These are phyloP conservation scores for Globisporangium irregulare DNA, from an alignment of 352 stramenopile species.

Conservation along the genomic window DNA sequence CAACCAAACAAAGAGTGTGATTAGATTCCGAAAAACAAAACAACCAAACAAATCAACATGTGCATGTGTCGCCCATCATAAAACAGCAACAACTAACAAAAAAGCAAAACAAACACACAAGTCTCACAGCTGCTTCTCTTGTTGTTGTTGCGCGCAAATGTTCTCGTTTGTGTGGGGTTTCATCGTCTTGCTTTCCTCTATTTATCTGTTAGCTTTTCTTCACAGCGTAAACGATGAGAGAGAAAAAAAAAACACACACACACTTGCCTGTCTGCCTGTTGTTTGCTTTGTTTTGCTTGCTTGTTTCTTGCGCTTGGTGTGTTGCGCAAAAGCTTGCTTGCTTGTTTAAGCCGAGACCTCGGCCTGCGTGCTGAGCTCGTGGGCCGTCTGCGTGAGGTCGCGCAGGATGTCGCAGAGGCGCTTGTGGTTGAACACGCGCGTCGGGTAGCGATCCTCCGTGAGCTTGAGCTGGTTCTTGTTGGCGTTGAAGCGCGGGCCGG, in stretches of 20 bases:
- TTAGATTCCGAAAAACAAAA: constrained; percentile 6
- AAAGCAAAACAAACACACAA: constrained; percentile 3
- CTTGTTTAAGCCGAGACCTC: constrained; percentile 23
- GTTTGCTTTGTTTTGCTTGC: not conserved
- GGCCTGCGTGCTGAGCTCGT: constrained; percentile 49
- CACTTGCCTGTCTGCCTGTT: not conserved
- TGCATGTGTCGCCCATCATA: constrained; percentile 7
- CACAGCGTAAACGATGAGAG: not conserved
- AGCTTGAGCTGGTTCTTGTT: constrained; percentile 82
- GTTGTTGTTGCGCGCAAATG: not conserved
- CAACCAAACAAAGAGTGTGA: not conserved
- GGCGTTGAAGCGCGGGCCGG: constrained; percentile 68
- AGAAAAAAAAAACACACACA: not conserved
- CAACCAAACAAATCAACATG: constrained; percentile 5
- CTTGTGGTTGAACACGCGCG: constrained; percentile 84
- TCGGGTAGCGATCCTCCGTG: constrained; percentile 73
- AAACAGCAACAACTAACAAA: constrained; percentile 5
- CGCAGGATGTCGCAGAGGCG: constrained; percentile 79
- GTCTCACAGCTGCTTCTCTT: constrained; percentile 1
- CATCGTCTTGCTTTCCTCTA: constrained; percentile 10
- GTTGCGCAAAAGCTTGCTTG: not conserved
- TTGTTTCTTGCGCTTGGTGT: constrained; percentile 6
- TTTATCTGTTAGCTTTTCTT: not conserved
- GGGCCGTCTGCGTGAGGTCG: constrained; percentile 68
- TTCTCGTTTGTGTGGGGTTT: not conserved